These are phyloP conservation scores for Hypoxylon trugodes DNA, from an alignment of 495 filamentous ascomycete genomes.

Conservation along the genomic window DNA sequence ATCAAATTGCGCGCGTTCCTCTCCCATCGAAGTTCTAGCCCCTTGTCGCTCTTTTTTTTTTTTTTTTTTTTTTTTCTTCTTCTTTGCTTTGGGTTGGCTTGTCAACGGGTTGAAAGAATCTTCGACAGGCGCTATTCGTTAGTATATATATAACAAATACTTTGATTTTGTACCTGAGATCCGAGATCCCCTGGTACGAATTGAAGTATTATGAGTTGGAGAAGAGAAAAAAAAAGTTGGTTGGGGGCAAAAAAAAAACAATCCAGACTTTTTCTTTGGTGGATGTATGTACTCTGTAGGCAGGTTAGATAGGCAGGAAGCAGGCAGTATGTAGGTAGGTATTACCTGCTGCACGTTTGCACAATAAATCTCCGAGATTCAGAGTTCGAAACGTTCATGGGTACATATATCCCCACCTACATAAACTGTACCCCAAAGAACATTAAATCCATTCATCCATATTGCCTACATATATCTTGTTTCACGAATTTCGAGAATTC, in stretches of 20 bases:
- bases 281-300: constrained; percentile 1
- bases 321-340: too few species aligned
- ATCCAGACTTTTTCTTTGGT: too few species aligned
- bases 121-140: not conserved
- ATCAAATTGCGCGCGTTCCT: constrained; percentile 23
- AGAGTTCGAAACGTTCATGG: constrained; percentile 25
- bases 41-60: constrained; percentile 11
- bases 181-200: not conserved
- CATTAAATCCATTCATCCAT: not conserved
- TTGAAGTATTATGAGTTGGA: constrained; percentile 1
- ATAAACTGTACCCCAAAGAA: not conserved
- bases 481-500: not conserved
- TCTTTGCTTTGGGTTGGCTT: constrained; percentile 1
- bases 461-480: not conserved
- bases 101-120: not conserved
- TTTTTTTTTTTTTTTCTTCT: too few species aligned
- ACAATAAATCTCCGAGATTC: constrained; percentile 38
- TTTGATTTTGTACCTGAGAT: not conserved
- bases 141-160: not conserved
- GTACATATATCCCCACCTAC: constrained; percentile 10
- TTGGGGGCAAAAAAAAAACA: not conserved
- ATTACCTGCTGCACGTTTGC: constrained; percentile 23
- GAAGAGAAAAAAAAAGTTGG: too few species aligned
- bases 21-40: constrained; percentile 15
- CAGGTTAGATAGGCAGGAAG: too few species aligned